These are phyloP conservation scores for Aulographum hederae DNA, from an alignment of 2,329 filamentous ascomycete genomes.

Conservation along the genomic window DNA sequence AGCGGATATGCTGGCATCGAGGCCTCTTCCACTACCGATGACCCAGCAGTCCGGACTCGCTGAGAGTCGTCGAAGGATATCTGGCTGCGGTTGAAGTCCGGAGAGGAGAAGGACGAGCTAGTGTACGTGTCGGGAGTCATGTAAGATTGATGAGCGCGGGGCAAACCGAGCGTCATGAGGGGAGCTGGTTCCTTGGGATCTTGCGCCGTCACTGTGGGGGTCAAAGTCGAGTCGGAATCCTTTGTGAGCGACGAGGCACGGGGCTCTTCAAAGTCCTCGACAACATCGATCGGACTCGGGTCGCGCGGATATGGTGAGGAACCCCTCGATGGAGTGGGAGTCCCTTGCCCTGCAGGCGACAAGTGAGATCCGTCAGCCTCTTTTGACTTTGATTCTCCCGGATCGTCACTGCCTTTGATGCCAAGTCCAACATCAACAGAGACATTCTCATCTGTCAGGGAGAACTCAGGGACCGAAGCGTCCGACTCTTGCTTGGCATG, in stretches of 20 bases:
- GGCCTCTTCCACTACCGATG: conserved; percentile 49
- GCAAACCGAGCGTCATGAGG: conserved; percentile 17
- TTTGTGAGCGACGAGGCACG: conserved; percentile 29
- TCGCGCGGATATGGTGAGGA: conserved; percentile 4
- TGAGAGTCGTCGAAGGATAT: conserved; percentile 51
- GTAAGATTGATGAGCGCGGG: conserved; percentile 18
- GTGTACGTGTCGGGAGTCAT: conserved; percentile 50
- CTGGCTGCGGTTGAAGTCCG: conserved; percentile 37
- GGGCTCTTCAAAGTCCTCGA: conserved; percentile 28
- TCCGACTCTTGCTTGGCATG: no score
- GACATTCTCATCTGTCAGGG: conserved; percentile 17
- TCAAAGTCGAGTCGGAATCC: conserved; percentile 30
- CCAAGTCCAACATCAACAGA: conserved; percentile 20
- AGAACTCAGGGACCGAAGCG: no score
- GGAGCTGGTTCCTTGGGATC: conserved; percentile 18
- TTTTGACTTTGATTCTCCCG: conserved; percentile 5
- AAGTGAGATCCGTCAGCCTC: not conserved
- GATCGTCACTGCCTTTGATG: conserved; percentile 13
- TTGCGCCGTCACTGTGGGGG: conserved; percentile 13
- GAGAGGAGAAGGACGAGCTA: conserved; percentile 42
- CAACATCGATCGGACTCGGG: conserved; percentile 21
- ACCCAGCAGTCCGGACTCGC: conserved; percentile 56
- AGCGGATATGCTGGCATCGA: conserved; percentile 48
- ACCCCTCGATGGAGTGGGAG: not conserved
- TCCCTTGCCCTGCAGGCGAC: not conserved